Base-by-base conservation (phyloP, 2,329 filamentous ascomycete genomes). In the Fusarium musae region DNA sequence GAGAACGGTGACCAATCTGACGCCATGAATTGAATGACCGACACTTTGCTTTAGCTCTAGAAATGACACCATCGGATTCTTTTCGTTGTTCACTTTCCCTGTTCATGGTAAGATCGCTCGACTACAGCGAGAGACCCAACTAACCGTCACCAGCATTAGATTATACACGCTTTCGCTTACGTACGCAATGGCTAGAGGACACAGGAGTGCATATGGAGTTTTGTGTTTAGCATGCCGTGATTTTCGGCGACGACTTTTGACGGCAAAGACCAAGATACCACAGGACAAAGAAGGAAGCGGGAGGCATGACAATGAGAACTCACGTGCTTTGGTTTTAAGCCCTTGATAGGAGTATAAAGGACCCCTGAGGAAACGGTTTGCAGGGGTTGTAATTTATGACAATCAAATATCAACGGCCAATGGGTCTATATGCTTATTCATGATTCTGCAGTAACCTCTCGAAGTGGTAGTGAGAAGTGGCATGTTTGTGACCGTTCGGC, bases 241-340 rank as follows among this genome's bases (percentile, higher is more conserved):
- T 66, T 72, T 59, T 64, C 66, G 73, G 73, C 52, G 39, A 75
- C 43, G 70, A 72, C 59, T 64, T 68, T 75, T 75, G 56, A 75
- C 63, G 73, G 68, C 64, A 63, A 70, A 64, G 67, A 72, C 52
- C 61, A 72, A 68, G 73, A 75, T 75, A 75, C 73, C 73, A 75
- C 43, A 58, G 61, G 63, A 44, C 46, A 74, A 58, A 62, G 63
- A 69, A 49, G 54, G 73, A 63, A 63, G 36, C 34, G 40, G 70
- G 59, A 68, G 69, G 50, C 47, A 66, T 53, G 66, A 46, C 59
- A 61, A 70, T 61, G 73, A 70, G 70, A 57, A 66, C 42, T 63
- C 71, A 73, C 58, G 50, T 64, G 60, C 60, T 73, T 68, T 68
- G 58, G 57, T 58, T 74, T 73, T 68, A 63, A 44, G 52, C 36